A percentile compares a stretch with the other conserved stretches of the same genome.
These are phyloP conservation scores for Cryphonectria nitschkei DNA, from an alignment of 2,329 filamentous ascomycete genomes.

Conservation along the genomic window DNA sequence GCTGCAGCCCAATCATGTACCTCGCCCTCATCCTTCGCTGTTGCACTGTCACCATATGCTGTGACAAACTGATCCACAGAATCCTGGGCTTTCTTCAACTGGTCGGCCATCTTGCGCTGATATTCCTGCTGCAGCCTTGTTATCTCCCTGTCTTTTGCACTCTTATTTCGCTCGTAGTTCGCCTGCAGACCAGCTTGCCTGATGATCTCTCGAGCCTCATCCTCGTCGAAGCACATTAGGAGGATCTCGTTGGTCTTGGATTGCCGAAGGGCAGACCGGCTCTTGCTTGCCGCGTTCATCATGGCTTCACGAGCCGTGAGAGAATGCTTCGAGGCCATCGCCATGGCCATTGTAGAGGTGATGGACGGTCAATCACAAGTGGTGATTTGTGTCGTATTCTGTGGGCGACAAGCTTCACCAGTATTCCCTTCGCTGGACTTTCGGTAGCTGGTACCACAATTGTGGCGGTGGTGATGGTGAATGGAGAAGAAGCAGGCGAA, in stretches of 20 bases:
- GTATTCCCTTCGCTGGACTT: not conserved
- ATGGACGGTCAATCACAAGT: not conserved
- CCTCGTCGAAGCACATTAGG: not conserved
- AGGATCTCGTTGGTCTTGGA: slow-evolving; percentile 1
- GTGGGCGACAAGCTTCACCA: not conserved
- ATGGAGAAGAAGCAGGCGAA: not conserved
- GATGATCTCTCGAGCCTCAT: not conserved
- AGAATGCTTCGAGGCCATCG: not conserved
- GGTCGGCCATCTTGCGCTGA: not conserved
- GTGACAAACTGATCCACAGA: not conserved
- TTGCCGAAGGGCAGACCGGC: not conserved
- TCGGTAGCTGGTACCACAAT: not conserved
- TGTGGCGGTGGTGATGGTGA: not conserved
- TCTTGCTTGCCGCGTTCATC: not conserved
- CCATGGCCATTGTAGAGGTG: not conserved
- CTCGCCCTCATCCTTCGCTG: not conserved
- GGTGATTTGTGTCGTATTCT: not conserved
- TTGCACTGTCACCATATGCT: not conserved
- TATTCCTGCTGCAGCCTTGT: not conserved
- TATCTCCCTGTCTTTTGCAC: not conserved
- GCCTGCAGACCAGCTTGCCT: not conserved
- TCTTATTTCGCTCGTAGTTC: not conserved
- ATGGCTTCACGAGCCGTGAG: not conserved
- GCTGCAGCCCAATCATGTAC: not conserved
- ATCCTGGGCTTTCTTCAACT: not conserved